Conservation (phyloP, 2,329 filamentous ascomycete genomes). For the Aureobasidium sp. region DNA sequence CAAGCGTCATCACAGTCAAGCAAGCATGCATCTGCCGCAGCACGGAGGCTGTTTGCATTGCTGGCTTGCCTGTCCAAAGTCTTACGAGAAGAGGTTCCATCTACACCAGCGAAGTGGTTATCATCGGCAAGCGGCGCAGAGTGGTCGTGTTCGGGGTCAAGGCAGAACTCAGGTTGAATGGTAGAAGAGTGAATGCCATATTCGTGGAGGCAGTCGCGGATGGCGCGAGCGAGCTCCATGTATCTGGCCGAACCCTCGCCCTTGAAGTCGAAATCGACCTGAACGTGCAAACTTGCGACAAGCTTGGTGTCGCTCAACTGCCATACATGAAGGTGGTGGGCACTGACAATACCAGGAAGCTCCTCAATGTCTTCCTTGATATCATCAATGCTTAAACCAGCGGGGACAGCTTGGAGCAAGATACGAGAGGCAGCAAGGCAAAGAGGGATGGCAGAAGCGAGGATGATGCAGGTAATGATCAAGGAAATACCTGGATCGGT, state of each 20-base stretch:
- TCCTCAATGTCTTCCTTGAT: conserved; percentile 86
- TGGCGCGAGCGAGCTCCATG: conserved; percentile 79
- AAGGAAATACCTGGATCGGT: conserved; percentile 88
- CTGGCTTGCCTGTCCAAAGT: conserved; percentile 32
- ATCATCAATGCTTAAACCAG: conserved; percentile 79
- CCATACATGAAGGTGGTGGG: conserved; percentile 97
- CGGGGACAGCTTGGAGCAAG: conserved; percentile 85
- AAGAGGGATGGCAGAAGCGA: conserved; percentile 68
- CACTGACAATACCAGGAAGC: conserved; percentile 78
- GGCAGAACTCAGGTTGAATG: conserved; percentile 81
- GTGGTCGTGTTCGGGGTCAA: conserved; percentile 40
- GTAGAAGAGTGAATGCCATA: conserved; percentile 97
- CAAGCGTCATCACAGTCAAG: conserved; percentile 40
- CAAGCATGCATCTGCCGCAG: conserved; percentile 32
- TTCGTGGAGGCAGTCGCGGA: conserved; percentile 81
- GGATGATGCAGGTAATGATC: conserved; percentile 76
- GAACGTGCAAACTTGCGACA: conserved; percentile 87
- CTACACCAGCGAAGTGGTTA: conserved; percentile 24
- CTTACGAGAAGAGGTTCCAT: conserved; percentile 23
- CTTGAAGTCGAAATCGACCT: conserved; percentile 83
- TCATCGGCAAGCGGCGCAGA: conserved; percentile 26
- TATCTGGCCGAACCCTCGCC: conserved; percentile 71
- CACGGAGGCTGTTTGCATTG: conserved; percentile 25
- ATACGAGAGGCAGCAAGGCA: conserved; percentile 78
- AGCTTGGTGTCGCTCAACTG: conserved; percentile 92